phyloP scores from a whole-genome alignment of 345 rosid species.

The Populus deltoides region DNA sequence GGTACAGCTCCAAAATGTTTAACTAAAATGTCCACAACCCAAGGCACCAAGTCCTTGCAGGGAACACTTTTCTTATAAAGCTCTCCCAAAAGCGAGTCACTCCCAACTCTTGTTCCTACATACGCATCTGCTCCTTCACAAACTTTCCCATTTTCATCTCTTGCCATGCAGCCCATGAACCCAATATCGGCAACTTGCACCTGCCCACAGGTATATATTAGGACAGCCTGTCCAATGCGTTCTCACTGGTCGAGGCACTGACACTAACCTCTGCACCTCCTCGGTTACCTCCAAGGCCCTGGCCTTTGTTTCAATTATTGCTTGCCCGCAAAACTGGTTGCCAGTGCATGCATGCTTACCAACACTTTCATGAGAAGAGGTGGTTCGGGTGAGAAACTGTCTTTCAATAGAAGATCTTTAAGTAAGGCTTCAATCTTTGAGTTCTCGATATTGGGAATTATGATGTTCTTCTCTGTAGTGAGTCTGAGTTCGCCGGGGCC shows the following conservation, averaged over 20 bases:
- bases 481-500: slow-evolving; percentile 88
- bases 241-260: slow-evolving; percentile 58
- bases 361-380: slow-evolving; percentile 78
- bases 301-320: slow-evolving; percentile 87
- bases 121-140: slow-evolving; percentile 82
- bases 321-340: slow-evolving; percentile 90
- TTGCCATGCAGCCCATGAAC: slow-evolving; percentile 89
- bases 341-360: slow-evolving; percentile 94
- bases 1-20: slow-evolving; percentile 78
- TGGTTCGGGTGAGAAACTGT: slow-evolving; percentile 68
- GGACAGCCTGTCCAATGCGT: slow-evolving; percentile 99
- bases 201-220: slow-evolving; percentile 77
- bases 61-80: slow-evolving; percentile 78
- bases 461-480: slow-evolving; percentile 87
- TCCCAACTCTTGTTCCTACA: slow-evolving; percentile 83
- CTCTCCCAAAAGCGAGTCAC: slow-evolving; percentile 78
- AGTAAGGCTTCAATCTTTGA: slow-evolving; percentile 68
- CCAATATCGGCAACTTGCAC: slow-evolving; percentile 96
- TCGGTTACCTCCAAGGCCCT: slow-evolving; percentile 81
- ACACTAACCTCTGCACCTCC: slow-evolving; percentile 75
- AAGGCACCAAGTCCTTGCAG: slow-evolving; percentile 76
- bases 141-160: slow-evolving; percentile 70
- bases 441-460: slow-evolving; percentile 76
- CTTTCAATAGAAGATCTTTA: slow-evolving; percentile 53
- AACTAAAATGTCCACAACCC: slow-evolving; percentile 73